A percentile compares a stretch with the other conserved stretches of the same genome.
Conservation (phyloP, 768 basidiomycete genomes). For the Vararia minispora region DNA sequence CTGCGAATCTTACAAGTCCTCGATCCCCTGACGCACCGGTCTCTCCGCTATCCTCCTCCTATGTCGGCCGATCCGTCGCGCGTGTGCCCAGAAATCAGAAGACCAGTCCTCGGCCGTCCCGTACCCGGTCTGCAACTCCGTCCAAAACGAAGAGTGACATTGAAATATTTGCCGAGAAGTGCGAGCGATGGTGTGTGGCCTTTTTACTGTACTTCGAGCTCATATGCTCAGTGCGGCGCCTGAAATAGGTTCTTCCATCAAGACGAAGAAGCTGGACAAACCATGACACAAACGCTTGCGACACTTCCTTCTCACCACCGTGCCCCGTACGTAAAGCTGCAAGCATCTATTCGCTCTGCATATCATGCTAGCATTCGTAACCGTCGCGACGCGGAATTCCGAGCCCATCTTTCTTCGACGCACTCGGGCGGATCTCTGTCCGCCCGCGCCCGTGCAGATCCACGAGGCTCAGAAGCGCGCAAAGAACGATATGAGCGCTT, state of each 20-base stretch:
- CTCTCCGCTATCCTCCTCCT: constrained; percentile 10
- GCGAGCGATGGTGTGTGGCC: constrained; percentile 78
- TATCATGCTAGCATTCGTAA: constrained; percentile 75
- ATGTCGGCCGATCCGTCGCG: constrained; percentile 5
- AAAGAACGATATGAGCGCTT: constrained; percentile 74
- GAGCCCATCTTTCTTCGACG: constrained; percentile 71
- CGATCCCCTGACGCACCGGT: background rate
- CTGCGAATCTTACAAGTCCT: constrained; percentile 9
- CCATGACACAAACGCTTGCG: constrained; percentile 75
- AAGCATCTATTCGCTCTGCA: constrained; percentile 76
- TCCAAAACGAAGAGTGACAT: constrained; percentile 57
- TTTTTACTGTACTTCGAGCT: too few relatives aligned
- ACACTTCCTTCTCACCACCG: constrained; percentile 75
- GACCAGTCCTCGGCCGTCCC: constrained; percentile 46
- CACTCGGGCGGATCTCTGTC: constrained; percentile 71
- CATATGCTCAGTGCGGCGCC: constrained; percentile 26
- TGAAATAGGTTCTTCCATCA: constrained; percentile 86
- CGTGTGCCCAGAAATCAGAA: constrained; percentile 20
- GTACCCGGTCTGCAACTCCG: constrained; percentile 62
- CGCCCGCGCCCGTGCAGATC: constrained; percentile 61
- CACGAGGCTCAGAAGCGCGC: constrained; percentile 48
- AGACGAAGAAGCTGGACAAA: constrained; percentile 64
- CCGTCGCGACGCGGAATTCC: constrained; percentile 73
- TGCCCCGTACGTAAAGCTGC: constrained; percentile 77
- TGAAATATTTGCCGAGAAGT: constrained; percentile 67